Percentiles rank a stretch among this genome's conserved stretches.
Evolutionary conservation across 768 basidiomycete genomes (phyloP).

Genomic region (Mycena maculata): DNA sequence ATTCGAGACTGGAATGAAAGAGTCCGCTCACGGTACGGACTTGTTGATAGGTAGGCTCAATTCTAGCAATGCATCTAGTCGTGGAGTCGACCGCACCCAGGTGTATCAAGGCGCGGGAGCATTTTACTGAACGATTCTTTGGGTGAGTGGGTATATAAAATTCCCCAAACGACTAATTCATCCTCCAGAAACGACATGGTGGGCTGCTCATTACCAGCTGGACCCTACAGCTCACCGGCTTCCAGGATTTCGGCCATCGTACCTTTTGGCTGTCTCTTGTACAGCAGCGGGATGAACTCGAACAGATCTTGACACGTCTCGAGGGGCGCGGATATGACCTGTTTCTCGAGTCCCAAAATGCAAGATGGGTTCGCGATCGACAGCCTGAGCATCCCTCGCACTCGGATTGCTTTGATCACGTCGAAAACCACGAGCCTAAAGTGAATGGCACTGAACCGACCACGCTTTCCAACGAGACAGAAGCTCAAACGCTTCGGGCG

Average conservation of each 20-base stretch:
- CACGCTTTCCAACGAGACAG: not conserved
- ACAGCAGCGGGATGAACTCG: conserved; percentile 43
- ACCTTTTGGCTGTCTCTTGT: conserved; percentile 47
- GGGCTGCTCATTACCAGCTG: not conserved
- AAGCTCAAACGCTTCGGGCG: conserved; percentile 39
- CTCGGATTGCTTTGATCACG: conserved; percentile 27
- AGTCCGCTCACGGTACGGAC: conserved; percentile 43
- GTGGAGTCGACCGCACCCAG: conserved; percentile 31
- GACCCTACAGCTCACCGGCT: not conserved
- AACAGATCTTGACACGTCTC: conserved; percentile 42
- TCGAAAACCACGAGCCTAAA: conserved; percentile 35
- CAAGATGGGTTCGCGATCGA: conserved; percentile 49
- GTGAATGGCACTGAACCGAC: conserved; percentile 42
- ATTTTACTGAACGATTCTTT: conserved; percentile 53
- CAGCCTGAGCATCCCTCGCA: conserved; percentile 25
- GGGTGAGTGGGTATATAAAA: conserved; percentile 44
- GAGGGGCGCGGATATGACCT: conserved; percentile 50
- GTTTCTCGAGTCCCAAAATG: conserved; percentile 46
- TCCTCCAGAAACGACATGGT: conserved; percentile 20
- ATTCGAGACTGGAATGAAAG: conserved; percentile 46
- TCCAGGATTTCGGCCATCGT: conserved; percentile 53
- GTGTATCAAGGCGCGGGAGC: conserved; percentile 50
- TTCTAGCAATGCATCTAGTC: not conserved
- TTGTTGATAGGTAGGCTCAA: conserved; percentile 43
- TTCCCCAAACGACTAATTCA: not conserved